phyloP scores from a whole-genome alignment of 176 grass and related monocot genomes.

The Raddia distichophylla region DNA sequence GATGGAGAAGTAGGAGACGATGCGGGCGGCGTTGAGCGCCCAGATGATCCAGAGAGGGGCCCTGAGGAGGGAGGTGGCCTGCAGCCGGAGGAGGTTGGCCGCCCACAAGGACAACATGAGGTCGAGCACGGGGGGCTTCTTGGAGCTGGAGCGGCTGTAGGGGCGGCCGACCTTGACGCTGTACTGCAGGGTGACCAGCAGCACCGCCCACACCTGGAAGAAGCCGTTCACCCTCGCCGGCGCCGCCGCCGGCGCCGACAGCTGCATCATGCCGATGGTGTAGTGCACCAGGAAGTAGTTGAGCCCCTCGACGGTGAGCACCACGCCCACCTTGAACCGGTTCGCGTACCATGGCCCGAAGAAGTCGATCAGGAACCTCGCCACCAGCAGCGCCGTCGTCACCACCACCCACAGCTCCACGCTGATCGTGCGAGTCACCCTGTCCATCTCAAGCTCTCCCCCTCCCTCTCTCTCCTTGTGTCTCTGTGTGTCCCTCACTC shows the following conservation, averaged over 20 bases:
- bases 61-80: not conserved
- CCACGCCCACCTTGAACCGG: fast-evolving
- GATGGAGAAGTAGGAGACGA: not conserved
- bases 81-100: not conserved
- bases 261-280: slow-evolving; percentile 46
- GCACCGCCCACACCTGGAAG: slow-evolving; percentile 42
- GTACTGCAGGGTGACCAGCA: slow-evolving; percentile 40
- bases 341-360: not conserved
- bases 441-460: not conserved
- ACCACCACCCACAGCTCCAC: not conserved
- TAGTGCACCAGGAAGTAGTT: slow-evolving; percentile 4
- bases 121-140: slow-evolving; percentile 12
- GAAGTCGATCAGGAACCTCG: not conserved
- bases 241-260: not conserved
- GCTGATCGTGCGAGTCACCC: fast-evolving
- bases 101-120: slow-evolving; percentile 32
- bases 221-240: slow-evolving; percentile 17
- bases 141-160: not conserved
- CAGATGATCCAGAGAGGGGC: slow-evolving; percentile 30
- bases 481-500: no score
- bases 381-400: not conserved
- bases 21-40: not conserved
- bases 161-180: slow-evolving; percentile 31
- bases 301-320: not conserved
- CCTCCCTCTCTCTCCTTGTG: no score